phyloP scores from a whole-genome alignment of 768 basidiomycete genomes.

The Hemileccinum rubropunctum region DNA sequence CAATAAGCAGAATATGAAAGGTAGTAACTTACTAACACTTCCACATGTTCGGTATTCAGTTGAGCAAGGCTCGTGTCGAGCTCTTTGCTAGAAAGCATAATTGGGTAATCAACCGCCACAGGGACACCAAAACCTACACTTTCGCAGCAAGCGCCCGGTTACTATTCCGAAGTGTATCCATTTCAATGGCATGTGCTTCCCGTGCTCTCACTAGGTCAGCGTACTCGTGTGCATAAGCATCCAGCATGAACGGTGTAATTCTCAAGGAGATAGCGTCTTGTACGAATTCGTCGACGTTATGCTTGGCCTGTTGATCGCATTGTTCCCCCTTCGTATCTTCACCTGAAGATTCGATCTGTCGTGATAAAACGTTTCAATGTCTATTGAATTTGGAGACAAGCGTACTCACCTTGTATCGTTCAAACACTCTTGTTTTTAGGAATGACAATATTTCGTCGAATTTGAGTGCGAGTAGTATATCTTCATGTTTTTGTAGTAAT shows the following conservation, averaged over 20 bases:
- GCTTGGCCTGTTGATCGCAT: conserved; percentile 32
- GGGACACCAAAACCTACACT: conserved; percentile 55
- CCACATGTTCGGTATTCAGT: conserved; percentile 80
- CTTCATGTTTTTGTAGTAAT: conserved; percentile 86
- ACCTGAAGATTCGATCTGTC: conserved; percentile 28
- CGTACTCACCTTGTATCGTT: conserved; percentile 64
- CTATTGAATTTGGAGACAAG: neutral
- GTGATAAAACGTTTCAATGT: neutral
- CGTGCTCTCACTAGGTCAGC: conserved; percentile 73
- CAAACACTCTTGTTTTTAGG: conserved; percentile 78
- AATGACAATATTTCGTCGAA: conserved; percentile 90
- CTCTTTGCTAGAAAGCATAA: conserved; percentile 53
- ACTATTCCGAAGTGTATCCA: conserved; percentile 77
- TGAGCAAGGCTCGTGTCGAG: conserved; percentile 79
- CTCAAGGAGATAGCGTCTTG: conserved; percentile 79
- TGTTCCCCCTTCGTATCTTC: conserved; percentile 28
- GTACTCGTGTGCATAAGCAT: conserved; percentile 85
- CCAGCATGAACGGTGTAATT: conserved; percentile 96
- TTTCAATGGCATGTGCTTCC: conserved; percentile 80
- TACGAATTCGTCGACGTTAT: conserved; percentile 80
- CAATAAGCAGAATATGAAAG: neutral
- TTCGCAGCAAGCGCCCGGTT: conserved; percentile 76
- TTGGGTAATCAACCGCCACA: conserved; percentile 1
- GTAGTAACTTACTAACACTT: conserved; percentile 51
- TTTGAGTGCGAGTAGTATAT: conserved; percentile 69